phyloP scores from a whole-genome alignment of 192 early-diverging fungal genomes.

The Coemansia umbellata region DNA sequence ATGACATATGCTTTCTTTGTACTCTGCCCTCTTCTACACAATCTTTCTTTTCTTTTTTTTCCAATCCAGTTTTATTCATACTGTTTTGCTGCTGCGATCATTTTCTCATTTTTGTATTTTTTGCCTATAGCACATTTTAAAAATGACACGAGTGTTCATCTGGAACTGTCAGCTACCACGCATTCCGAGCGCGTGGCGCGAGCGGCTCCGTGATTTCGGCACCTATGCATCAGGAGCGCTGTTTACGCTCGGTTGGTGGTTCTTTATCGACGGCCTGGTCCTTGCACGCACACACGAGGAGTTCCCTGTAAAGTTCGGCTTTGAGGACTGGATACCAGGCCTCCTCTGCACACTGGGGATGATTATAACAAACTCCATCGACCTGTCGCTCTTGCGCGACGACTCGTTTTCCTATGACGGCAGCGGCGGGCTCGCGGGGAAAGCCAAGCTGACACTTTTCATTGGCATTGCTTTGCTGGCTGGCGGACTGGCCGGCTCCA shows the following conservation, averaged over 20 bases:
- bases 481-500: constrained; percentile 51
- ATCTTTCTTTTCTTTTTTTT: background rate
- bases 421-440: constrained; percentile 33
- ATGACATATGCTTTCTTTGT: background rate
- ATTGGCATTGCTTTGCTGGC: constrained; percentile 54
- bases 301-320: constrained; percentile 33
- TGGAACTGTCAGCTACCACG: constrained; percentile 49
- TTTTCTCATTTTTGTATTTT: constrained; percentile 1
- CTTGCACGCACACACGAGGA: constrained; percentile 21
- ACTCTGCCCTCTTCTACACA: background rate
- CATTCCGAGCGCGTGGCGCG: constrained; percentile 36
- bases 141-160: constrained; percentile 43
- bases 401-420: constrained; percentile 48
- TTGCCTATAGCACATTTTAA: background rate
- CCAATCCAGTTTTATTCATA: too few species aligned
- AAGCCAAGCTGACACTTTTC: constrained; percentile 52
- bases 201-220: constrained; percentile 43
- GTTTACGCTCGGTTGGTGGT: constrained; percentile 55
- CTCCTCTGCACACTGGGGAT: constrained; percentile 51
- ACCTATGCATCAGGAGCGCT: constrained; percentile 48
- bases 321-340: constrained; percentile 54
- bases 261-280: constrained; percentile 54
- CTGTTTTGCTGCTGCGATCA: background rate
- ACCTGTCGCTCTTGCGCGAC: constrained; percentile 48
- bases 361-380: constrained; percentile 54